These are phyloP conservation scores for Cryoendolithus antarcticus DNA, from an alignment of 2,329 filamentous ascomycete species.

Conservation along the genomic window DNA sequence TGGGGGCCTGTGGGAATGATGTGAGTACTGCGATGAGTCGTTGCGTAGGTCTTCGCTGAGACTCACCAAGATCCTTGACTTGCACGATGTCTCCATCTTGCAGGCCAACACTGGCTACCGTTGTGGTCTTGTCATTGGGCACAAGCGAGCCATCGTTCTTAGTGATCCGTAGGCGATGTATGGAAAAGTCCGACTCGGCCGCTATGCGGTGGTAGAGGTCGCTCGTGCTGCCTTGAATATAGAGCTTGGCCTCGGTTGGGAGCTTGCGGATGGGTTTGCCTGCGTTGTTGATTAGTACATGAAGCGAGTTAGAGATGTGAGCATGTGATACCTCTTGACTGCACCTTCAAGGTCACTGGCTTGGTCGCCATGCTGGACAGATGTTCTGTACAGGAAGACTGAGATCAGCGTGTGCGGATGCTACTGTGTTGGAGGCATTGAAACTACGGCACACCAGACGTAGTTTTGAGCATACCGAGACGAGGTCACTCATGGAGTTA, in stretches of 20 bases:
- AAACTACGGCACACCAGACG: too few species aligned
- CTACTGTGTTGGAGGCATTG: too few species aligned
- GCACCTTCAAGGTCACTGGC: slow-evolving; percentile 31
- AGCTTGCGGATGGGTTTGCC: slow-evolving; percentile 52
- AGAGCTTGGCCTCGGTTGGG: slow-evolving; percentile 42
- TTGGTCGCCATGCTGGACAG: slow-evolving; percentile 28
- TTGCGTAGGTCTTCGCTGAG: too few species aligned
- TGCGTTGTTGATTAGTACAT: slow-evolving; percentile 16
- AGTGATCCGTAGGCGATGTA: slow-evolving; percentile 51
- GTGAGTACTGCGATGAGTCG: not conserved
- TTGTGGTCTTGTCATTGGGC: slow-evolving; percentile 41
- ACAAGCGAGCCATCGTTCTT: slow-evolving; percentile 50
- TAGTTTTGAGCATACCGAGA: too few species aligned
- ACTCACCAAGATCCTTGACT: slow-evolving; percentile 88
- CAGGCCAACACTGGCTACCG: slow-evolving; percentile 43
- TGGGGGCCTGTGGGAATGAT: slow-evolving; percentile 56
- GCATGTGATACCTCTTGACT: slow-evolving; percentile 29
- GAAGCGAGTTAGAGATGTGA: not conserved
- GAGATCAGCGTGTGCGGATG: too few species aligned
- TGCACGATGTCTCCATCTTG: slow-evolving; percentile 53
- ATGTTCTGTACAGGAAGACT: too few species aligned
- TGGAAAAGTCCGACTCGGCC: slow-evolving; percentile 39
- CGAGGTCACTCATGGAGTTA: too few species aligned
- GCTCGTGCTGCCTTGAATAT: slow-evolving; percentile 37
- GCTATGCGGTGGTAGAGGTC: slow-evolving; percentile 48